Conservation (phyloP, 169 alveolate species). For the Cryptosporidium felis region DNA sequence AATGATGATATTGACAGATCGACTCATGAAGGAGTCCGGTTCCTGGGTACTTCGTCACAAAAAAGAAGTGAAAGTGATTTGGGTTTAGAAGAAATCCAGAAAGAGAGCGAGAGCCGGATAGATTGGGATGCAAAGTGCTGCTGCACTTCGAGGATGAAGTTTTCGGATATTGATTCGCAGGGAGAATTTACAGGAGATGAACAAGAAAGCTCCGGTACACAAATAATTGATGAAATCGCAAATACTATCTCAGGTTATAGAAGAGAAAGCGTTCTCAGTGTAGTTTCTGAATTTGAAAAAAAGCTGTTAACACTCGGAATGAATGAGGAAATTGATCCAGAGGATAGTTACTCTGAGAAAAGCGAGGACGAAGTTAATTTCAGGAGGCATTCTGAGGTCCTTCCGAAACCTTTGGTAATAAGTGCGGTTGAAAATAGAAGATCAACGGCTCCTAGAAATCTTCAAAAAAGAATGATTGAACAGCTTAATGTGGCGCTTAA, state of each 20-base stretch:
- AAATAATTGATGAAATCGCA: conserved; percentile 18
- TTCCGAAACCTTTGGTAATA: conserved; percentile 6
- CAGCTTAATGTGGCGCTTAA: background rate
- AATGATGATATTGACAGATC: too few species aligned
- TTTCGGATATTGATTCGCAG: background rate
- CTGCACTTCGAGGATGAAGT: conserved; percentile 58
- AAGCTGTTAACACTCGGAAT: conserved; percentile 50
- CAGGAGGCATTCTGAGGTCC: conserved; percentile 45
- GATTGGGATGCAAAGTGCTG: conserved; percentile 61
- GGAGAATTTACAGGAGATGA: background rate
- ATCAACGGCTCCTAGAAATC: conserved; percentile 31
- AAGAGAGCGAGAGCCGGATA: too few species aligned
- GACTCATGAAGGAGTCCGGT: too few species aligned
- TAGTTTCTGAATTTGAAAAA: conserved; percentile 61
- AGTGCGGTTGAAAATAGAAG: conserved; percentile 18
- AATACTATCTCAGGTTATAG: conserved; percentile 25
- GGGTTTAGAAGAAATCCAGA: too few species aligned
- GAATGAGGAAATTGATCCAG: conserved; percentile 4
- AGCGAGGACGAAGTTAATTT: conserved; percentile 3
- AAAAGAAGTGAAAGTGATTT: too few species aligned
- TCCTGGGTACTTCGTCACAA: too few species aligned
- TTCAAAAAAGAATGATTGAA: background rate
- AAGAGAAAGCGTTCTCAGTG: conserved; percentile 48
- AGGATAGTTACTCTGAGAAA: conserved; percentile 22
- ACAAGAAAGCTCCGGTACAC: background rate